Base-by-base conservation (phyloP, 768 basidiomycete species). In the Hericium alpestre region DNA sequence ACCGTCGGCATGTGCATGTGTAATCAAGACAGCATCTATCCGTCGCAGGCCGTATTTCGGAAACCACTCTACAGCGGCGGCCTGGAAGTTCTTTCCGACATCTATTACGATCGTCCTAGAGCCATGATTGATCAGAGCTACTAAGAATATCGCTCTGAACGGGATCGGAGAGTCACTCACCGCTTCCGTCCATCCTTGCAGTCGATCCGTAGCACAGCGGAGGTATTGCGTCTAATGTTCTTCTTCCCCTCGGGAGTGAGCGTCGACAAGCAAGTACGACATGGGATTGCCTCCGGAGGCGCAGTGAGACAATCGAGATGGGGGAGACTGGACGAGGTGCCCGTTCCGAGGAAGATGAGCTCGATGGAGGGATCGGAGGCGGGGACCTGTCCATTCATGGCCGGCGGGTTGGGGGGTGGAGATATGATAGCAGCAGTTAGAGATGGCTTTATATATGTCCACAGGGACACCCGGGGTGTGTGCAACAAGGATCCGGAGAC, bases 1-100 rank as follows among this genome's bases (percentile, higher is more conserved):
- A 79, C 80, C 88, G 70, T 91, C 90, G 39, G 90, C 87, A 71
- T 94, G 93, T 8, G 89, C 83, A 70, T 94, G 92, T 0, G 91
- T 93, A 43, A 95, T 81, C 15, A 96, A 72, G 10, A 95, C 76
- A 43, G 81, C 84, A 63, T 88, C 83, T 55, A 87, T 84, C 59
- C 75, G 72, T 63, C 91, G 75, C 46, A 95, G 71, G 3, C 81
- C 82, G 67, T 86, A 84, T 67, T 82, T 82, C 1, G 90, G 89
- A 64, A 84, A 83, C 75, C 76, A 77, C 63, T 80, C 76, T 38
- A 74, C 58, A 5, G 78, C 76, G 25, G 78, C 72, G 11, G 73
- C 73, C 65, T 83, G 81, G 68, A 92, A 93, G 57, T 83, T 90
- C 73, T 93, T 93, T 53, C 90, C 90, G 18, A 83, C 87, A 70